Evolutionary conservation across 2,329 filamentous ascomycete genomes (phyloP).

Genomic region (Karstenula rhodostoma): DNA sequence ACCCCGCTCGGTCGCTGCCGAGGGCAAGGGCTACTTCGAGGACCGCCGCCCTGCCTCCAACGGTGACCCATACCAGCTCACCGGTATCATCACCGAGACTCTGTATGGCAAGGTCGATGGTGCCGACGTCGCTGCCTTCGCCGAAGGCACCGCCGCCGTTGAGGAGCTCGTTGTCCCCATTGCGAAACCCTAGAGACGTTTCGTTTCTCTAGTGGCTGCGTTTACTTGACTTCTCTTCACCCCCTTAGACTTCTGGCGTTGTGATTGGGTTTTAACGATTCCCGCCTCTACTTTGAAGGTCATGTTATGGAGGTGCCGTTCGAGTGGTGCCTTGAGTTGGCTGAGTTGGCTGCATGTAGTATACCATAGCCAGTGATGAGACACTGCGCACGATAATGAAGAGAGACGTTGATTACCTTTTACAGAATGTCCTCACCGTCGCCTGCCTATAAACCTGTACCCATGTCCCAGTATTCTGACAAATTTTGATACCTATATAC

Average conservation of each 20-base stretch:
- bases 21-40: conserved; percentile 96
- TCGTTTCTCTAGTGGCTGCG: background rate
- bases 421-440: background rate
- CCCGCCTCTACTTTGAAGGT: conserved; percentile 6
- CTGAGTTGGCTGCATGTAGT: conserved; percentile 9
- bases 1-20: conserved; percentile 81
- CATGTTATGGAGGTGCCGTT: conserved; percentile 5
- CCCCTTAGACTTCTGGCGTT: conserved; percentile 8
- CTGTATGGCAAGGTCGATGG: conserved; percentile 61
- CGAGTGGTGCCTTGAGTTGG: background rate
- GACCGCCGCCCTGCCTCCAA: conserved; percentile 74
- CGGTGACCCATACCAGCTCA: conserved; percentile 85
- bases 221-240: conserved; percentile 5
- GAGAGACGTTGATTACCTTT: conserved; percentile 4
- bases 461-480: too few relatives aligned
- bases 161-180: conserved; percentile 39
- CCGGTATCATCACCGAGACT: conserved; percentile 81
- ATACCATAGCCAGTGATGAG: conserved; percentile 10
- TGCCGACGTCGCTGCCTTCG: conserved; percentile 55
- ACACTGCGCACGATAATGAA: conserved; percentile 7
- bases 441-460: background rate
- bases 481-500: background rate
- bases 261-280: conserved; percentile 10
- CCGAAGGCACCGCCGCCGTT: conserved; percentile 33
- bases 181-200: conserved; percentile 24